Evolutionary conservation across 176 grass and related monocot species (phyloP), one percentile per base, ranked within the genome.

Genomic region (Oropetium thomaeum): DNA sequence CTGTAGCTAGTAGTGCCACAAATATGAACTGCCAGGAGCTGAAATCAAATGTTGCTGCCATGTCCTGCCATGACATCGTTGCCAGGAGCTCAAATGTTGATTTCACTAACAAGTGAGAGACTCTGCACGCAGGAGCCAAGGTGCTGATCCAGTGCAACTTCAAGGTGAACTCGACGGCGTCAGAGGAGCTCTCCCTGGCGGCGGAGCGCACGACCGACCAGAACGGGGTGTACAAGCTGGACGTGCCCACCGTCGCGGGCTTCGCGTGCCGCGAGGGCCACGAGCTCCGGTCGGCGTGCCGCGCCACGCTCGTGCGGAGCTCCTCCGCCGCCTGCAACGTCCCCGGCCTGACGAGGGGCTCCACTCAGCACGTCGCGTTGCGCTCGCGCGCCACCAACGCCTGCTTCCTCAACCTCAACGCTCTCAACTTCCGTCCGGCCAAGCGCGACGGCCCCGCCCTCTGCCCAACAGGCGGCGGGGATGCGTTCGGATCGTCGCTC

Each of bases 381-480:
- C 93, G 81, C 67, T 81, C 85, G 29, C 82, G 75, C 49, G 79
- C 65, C 49, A 57, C 84, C 63, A 79, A 58, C 71, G 83, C 81
- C 28, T 99, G 96, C 87, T 99, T 90, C 85, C 85, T 92, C 65
- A 99, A 99, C 89, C 82, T 99, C 73, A 92, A 99, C 71, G 96
- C 96, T 25, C 82, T 99, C 87, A 96, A 85, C 85, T 99, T 86
- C 78, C 76, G 88, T 30, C 95, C 95, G 0, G 78, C 88, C 38
- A 89, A 89, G 64, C 83, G 75, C 3, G 81, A 89, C 67, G 75
- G 10, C n/a, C n/a, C n/a, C 65, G 4, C n/a, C 6, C 81, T 89
- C 77, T 98, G 95, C 67, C 83, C 28, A 68, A 27, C n/a, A n/a
- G 29, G 6, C 17, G 38, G 23, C 7, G 64, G 25, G 64, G 29